Evolutionary conservation across 768 basidiomycete species (phyloP).

Genomic region (Hygrophoropsis aurantiaca): DNA sequence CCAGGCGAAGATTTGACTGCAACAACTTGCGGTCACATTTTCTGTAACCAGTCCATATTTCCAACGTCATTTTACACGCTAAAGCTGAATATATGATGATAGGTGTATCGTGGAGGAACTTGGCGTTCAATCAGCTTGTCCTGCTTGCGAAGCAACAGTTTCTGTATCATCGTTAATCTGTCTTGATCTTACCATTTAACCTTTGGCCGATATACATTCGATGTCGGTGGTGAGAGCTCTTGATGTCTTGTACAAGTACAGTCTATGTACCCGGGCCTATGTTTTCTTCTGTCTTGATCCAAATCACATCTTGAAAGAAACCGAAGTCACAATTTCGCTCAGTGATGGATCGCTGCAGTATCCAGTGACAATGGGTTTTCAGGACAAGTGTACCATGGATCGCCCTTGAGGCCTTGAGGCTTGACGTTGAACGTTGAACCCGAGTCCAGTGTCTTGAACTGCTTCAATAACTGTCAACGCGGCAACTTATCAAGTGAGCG

Average conservation of each 20-base stretch:
- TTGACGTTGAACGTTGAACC: too few species aligned
- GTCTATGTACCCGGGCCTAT: not conserved
- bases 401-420: too few species aligned
- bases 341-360: too few species aligned
- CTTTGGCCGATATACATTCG: too few species aligned
- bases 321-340: too few species aligned
- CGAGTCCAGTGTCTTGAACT: too few species aligned
- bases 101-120: constrained; percentile 58
- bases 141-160: constrained; percentile 50
- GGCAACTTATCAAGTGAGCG: too few species aligned
- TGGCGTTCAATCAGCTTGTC: constrained; percentile 46
- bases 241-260: not conserved
- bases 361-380: too few species aligned
- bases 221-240: too few species aligned
- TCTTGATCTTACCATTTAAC: constrained; percentile 38
- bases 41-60: constrained; percentile 51
- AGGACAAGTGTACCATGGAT: too few species aligned
- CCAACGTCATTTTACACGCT: constrained; percentile 1
- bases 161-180: constrained; percentile 56
- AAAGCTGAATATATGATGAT: not conserved
- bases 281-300: not conserved
- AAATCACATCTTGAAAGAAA: too few species aligned
- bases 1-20: constrained; percentile 54
- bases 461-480: too few species aligned
- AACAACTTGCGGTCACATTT: constrained; percentile 64